Conservation (phyloP, 352 stramenopile species). For the Phytopythium helicoides region DNA sequence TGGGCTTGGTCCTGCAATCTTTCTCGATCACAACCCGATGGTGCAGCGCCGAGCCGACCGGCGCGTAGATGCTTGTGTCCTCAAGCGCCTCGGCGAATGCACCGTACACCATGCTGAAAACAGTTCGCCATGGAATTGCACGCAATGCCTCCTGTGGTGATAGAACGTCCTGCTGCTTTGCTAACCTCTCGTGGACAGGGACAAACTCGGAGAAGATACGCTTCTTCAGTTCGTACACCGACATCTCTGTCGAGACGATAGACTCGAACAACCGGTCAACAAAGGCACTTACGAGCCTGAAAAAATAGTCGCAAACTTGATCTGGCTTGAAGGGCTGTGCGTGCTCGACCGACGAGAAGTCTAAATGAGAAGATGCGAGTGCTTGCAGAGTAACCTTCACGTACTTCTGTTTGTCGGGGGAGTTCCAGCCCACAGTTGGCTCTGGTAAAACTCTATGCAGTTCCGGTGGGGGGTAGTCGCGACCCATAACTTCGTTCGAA, state of each 20-base stretch:
- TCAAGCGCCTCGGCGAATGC: slow-evolving; percentile 58
- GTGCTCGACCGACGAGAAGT: slow-evolving; percentile 13
- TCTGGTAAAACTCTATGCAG: slow-evolving; percentile 33
- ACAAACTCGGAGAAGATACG: slow-evolving; percentile 46
- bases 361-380: slow-evolving; percentile 21
- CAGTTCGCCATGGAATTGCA: slow-evolving; percentile 49
- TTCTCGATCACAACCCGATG: neutral
- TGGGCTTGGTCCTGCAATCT: neutral
- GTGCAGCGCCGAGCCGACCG: slow-evolving; percentile 20
- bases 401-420: slow-evolving; percentile 20
- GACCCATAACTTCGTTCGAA: slow-evolving; percentile 25
- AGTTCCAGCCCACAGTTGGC: slow-evolving; percentile 36
- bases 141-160: slow-evolving; percentile 8
- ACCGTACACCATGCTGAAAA: slow-evolving; percentile 58
- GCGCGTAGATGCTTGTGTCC: slow-evolving; percentile 46
- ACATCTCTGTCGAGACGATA: slow-evolving; percentile 24
- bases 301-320: slow-evolving; percentile 54
- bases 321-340: slow-evolving; percentile 13
- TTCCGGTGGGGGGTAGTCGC: slow-evolving; percentile 37
- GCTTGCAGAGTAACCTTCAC: slow-evolving; percentile 25
- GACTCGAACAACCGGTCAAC: slow-evolving; percentile 55
- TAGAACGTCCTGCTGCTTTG: neutral
- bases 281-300: slow-evolving; percentile 47
- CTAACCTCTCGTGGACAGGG: slow-evolving; percentile 37
- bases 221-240: slow-evolving; percentile 64